Conservation (phyloP, 2,329 filamentous ascomycete species). For the Colletotrichum sp. region DNA sequence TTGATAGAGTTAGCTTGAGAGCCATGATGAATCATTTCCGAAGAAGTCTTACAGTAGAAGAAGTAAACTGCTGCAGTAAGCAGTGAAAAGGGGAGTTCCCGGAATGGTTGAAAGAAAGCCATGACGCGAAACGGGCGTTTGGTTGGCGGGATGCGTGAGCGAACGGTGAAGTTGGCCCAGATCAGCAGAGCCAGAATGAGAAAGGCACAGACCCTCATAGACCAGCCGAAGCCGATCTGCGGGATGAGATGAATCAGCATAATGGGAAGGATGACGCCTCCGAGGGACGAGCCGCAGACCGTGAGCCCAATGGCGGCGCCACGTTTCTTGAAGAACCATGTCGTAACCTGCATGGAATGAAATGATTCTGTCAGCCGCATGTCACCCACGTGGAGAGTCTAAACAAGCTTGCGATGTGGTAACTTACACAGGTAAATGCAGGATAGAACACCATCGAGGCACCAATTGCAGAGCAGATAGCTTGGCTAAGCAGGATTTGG, state of each 20-base stretch:
- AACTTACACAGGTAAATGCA: background rate
- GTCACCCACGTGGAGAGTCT: background rate
- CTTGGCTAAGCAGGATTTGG: slow-evolving; percentile 43
- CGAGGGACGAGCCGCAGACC: slow-evolving; percentile 31
- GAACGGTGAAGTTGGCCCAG: slow-evolving; percentile 33
- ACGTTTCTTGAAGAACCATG: slow-evolving; percentile 28
- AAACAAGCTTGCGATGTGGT: accelerated
- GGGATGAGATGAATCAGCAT: slow-evolving; percentile 39
- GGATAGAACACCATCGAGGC: slow-evolving; percentile 35
- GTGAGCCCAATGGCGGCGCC: slow-evolving; percentile 31
- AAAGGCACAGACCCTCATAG: slow-evolving; percentile 42
- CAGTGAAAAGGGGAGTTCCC: slow-evolving; percentile 32
- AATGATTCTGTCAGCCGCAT: background rate
- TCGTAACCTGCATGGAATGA: background rate
- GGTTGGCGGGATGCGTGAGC: slow-evolving; percentile 26
- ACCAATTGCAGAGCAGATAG: slow-evolving; percentile 39
- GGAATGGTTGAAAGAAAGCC: slow-evolving; percentile 32
- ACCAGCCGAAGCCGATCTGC: slow-evolving; percentile 39
- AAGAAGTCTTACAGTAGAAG: slow-evolving; percentile 21
- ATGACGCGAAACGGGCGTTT: slow-evolving; percentile 22
- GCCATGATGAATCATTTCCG: background rate
- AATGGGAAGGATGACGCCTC: slow-evolving; percentile 45
- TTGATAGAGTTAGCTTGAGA: background rate
- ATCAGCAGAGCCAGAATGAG: slow-evolving; percentile 36
- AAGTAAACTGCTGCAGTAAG: slow-evolving; percentile 33